Evolutionary conservation across 2,329 filamentous ascomycete species (phyloP), one percentile per base, ranked within the genome.

Genomic region (Seiridium cupressi): DNA sequence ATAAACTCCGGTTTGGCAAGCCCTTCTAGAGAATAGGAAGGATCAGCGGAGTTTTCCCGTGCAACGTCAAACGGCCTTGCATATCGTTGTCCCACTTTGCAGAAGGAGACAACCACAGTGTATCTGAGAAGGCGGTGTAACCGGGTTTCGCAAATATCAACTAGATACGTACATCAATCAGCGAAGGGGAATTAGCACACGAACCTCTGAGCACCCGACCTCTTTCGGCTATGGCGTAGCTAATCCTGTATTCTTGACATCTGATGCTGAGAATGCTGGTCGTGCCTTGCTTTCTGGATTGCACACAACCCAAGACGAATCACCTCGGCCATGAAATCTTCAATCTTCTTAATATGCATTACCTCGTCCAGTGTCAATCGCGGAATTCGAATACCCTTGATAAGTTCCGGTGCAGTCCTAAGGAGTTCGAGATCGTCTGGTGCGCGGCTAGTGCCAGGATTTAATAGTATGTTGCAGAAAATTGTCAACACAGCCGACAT

Each of bases 401-500:
- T 75, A 40, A 85, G 73, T 0, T 74, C 68, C 0, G 77, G 76
- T 0, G 79, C 75, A 11, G 72, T 71, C 3, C 70, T 70, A 1
- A 86, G 71, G 0, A 84, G 72, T 4, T 76, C 74, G 4, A 85
- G 65, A 59, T 86, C 84, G 3, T 74, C 68, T 1, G 72, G 65
- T 0, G 81, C 76, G 34, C 77, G 70, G 0, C 75, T 70, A 34
- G 80, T 71, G 0, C 77, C 70, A 0, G 84, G 84, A 36, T 81
- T 74, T 31, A 76, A 71, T 0, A 87, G 70, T 36, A 86, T 77
- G 61, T 81, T 83, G 71, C 80, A 83, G 65, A 86, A 87, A 0
- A 87, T 73, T 1, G 76, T 77, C 57, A 85, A 72, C 11, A 84
- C 72, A 1, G 84, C 83, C 0, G 81, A 79, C 58, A 84, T 79